Evolutionary conservation across 2,329 filamentous ascomycete genomes (phyloP), one percentile per base, ranked within the genome.

Genomic region (Bipolaris gigantea): DNA sequence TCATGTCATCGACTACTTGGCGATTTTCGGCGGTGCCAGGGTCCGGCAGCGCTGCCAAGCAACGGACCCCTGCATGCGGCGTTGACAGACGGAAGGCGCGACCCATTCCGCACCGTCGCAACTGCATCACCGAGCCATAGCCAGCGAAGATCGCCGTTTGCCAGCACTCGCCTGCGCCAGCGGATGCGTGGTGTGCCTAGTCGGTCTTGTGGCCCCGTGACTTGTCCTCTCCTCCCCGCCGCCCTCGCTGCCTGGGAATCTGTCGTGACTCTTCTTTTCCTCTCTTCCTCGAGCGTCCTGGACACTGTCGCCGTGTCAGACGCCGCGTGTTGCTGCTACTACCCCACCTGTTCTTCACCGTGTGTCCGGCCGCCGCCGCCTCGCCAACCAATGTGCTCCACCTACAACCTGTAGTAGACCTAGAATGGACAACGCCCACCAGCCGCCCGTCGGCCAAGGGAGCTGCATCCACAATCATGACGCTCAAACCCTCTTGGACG

Each of bases 341-440:
- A 34, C 54, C 56, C 53, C 53, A 30, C 53, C 23, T 13, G 23
- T 23, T 19, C 50, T 35, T n/a, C 38, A 32, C 38, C 47, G 35
- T 35, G 44, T 46, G 36, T 38, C 16, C 42, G 25, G 18, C 38
- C 36, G 25, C 33, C 53, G 30, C 48, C 18, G 30, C 39, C 38
- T 42, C 42, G 32, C 18, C 53, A 38, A 46, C 57, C 41, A 42
- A 61, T 56, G 51, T 59, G 36, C 41, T 32, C 42, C 39, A 16
- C 52, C 41, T 46, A 43, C 44, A 35, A 25, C 43, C 21, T 30
- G 30, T 55, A 55, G 48, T 33, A 50, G 10, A 30, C 27, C 10
- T 48, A 58, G 46, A 42, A 64, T 64, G 62, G 57, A 65, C 38
- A 34, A 57, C 45, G 49, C 57, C 49, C 53, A 61, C 53, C 50